Evolutionary conservation across 169 alveolate genomes (phyloP).

Genomic region (Cryptosporidium parvum): DNA sequence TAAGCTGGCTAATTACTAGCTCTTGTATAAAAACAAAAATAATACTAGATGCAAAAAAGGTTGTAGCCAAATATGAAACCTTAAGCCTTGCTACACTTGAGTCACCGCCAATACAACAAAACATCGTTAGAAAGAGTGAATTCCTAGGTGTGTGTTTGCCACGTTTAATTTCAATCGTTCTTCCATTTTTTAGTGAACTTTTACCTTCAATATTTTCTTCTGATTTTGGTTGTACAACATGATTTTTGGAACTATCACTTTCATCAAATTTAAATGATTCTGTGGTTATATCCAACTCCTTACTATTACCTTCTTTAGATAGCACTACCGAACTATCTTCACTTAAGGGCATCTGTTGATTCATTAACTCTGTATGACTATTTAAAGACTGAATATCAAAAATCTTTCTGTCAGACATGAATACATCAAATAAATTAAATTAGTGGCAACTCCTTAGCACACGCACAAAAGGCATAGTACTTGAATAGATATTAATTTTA

Average conservation of each 20-base stretch:
- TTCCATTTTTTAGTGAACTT: not conserved
- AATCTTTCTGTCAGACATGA: not conserved
- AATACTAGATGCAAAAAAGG: constrained; percentile 66
- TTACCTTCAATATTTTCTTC: not conserved
- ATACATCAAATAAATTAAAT: not conserved
- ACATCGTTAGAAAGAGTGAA: constrained; percentile 33
- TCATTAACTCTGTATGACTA: not conserved
- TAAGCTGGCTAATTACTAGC: constrained; percentile 57
- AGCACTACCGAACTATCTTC: not conserved
- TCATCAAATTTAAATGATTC: not conserved
- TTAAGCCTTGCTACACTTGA: not conserved
- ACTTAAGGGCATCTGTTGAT: not conserved
- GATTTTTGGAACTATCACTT: not conserved
- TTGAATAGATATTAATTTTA: constrained; percentile 8
- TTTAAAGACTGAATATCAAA: not conserved
- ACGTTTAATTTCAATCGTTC: not conserved
- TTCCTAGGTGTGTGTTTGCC: constrained; percentile 9
- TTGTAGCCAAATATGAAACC: constrained; percentile 43
- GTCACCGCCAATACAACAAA: constrained; percentile 38
- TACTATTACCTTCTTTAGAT: constrained; percentile 1
- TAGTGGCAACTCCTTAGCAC: constrained; percentile 1
- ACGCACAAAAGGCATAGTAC: constrained; percentile 19
- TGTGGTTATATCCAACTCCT: not conserved
- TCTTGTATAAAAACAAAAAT: constrained; percentile 71
- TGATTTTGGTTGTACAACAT: not conserved